These are phyloP conservation scores for Eimeria brunetti DNA, from an alignment of 169 alveolate species.

Conservation along the genomic window DNA sequence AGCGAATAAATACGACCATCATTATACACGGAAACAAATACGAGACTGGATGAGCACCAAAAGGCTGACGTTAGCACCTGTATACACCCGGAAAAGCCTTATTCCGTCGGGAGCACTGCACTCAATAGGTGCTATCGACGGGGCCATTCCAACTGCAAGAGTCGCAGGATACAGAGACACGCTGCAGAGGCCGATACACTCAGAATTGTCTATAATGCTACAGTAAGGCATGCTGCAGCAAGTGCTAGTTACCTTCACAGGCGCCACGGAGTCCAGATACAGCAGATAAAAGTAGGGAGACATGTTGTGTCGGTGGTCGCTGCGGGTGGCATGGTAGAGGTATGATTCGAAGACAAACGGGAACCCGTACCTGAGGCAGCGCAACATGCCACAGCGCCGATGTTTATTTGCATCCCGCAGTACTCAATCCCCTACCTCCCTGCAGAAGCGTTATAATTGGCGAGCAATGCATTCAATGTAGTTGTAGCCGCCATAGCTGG, in stretches of 20 bases:
- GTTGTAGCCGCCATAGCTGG: background rate
- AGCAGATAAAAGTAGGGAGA: slow-evolving; percentile 97
- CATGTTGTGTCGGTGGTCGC: slow-evolving; percentile 98
- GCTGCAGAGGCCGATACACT: background rate
- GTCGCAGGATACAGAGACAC: background rate
- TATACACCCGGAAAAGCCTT: background rate
- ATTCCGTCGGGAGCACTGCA: background rate
- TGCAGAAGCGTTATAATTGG: background rate
- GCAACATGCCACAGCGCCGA: background rate
- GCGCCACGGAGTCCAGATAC: slow-evolving; percentile 88
- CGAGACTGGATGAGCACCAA: background rate
- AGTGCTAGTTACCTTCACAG: slow-evolving; percentile 83
- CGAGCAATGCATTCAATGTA: background rate
- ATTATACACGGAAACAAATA: background rate
- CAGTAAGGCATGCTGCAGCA: background rate
- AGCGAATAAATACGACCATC: background rate
- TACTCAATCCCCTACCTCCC: background rate
- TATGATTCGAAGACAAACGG: slow-evolving; percentile 87
- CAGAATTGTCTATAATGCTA: background rate
- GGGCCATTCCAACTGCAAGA: background rate
- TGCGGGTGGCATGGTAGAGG: slow-evolving; percentile 96
- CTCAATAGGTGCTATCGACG: background rate
- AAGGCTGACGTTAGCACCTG: background rate
- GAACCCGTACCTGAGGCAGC: slow-evolving; percentile 83
- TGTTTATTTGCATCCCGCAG: background rate